Percentiles rank a stretch among this genome's conserved stretches.
Conservation (phyloP, 768 basidiomycete species). For the Gloeopeniophorella convolvens region DNA sequence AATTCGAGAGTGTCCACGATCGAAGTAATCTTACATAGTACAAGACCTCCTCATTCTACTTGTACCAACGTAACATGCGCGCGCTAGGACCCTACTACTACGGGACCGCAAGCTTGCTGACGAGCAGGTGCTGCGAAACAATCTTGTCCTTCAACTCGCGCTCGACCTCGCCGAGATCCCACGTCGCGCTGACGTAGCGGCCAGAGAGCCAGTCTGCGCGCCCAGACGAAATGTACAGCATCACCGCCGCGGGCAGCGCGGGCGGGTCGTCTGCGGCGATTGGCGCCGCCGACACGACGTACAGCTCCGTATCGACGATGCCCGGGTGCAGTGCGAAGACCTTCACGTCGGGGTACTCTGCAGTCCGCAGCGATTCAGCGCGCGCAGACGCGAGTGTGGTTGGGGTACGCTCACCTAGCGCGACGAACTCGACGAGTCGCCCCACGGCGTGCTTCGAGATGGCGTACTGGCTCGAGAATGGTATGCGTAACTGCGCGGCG, state of each 20-base stretch:
- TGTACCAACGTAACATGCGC: no score
- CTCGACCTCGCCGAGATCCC: constrained; percentile 7
- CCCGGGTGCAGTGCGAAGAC: no score
- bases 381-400: no score
- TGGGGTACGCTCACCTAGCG: background rate
- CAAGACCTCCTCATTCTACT: no score
- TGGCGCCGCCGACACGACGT: no score
- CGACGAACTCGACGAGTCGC: background rate
- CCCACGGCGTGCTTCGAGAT: background rate
- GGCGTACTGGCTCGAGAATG: background rate
- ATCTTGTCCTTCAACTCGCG: constrained; percentile 11
- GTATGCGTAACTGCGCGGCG: background rate
- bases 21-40: no score
- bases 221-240: constrained; percentile 3
- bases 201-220: constrained; percentile 4
- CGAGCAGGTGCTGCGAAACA: background rate
- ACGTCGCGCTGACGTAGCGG: background rate
- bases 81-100: no score
- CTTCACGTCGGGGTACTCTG: constrained; percentile 6
- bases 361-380: no score
- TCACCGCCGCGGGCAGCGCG: background rate
- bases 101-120: constrained; percentile 4
- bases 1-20: no score
- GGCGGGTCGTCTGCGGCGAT: background rate
- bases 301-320: no score